Evolutionary conservation across 2,329 filamentous ascomycete genomes (phyloP), one percentile per base, ranked within the genome.

Genomic region (Arthrobotrys megalospora): DNA sequence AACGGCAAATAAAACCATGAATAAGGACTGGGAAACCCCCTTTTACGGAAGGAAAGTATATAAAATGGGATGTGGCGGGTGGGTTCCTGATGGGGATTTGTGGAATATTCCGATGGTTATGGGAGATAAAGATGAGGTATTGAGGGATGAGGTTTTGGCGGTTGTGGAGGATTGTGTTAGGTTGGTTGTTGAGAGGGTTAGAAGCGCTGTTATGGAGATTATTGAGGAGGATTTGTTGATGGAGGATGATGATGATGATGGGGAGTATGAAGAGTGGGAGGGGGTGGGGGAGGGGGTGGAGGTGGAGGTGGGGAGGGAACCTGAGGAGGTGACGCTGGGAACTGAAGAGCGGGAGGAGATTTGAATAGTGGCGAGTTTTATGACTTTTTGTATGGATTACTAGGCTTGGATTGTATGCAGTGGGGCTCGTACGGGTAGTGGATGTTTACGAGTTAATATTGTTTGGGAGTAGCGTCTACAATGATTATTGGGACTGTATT

Each of bases 11-110:
- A 14, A 34, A 10, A 10, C 3, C 7, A 36, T 52, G 43, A 19
- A 52, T 12, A 28, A 43, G 2, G 36, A 19, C 6, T 6, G 38
- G 2, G n/a, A 48, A 7, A 48, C 38, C 21, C 14, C 16, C 14
- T 68, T 63, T 63, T 64, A 32, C 38, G 63, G 36, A n/a, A 36
- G 58, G 6, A 34, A 24, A 5, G 36, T 76, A 41, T 76, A 76
- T 50, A 43, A 41, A 10, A 1, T 6, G 24, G 63, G 71, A 7
- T 76, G 64, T 58, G 10, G 0, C 41, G 71, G 71, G 50, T 16
- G 6, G 6, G 38, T 71, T 19, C 64, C 47, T 1, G 38, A 34
- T 38, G 65, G 65, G n/a, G 24, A 28, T 19, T 43, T 10, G 8
- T 76, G 71, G 71, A 8, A 32, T 7, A 7, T 69, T 1, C 71